Percentiles rank a stretch among this genome's conserved stretches.
Evolutionary conservation across 441 rosid genomes (phyloP).

Genomic region (Pelargonium australe): DNA sequence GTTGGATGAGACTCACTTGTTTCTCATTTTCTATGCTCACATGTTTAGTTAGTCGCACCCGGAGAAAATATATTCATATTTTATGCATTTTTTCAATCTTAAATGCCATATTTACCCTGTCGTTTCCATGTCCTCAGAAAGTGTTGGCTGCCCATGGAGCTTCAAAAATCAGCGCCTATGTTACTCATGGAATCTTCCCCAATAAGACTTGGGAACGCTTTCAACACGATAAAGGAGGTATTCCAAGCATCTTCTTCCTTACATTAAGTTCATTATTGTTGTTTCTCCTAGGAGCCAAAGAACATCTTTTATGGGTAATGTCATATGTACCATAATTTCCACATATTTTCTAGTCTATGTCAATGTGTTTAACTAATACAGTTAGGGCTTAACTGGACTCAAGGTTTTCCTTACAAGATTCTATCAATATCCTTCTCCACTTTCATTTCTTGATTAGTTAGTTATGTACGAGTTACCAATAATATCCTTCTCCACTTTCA

Average conservation of each 20-base stretch:
- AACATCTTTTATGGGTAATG: not conserved
- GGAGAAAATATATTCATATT: not conserved
- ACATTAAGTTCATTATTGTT: slow-evolving; percentile 2
- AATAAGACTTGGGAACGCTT: slow-evolving; percentile 88
- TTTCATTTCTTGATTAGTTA: too few species aligned
- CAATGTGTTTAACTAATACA: not conserved
- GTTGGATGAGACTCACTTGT: not conserved
- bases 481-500: too few species aligned
- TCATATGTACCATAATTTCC: not conserved
- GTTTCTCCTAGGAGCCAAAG: not conserved
- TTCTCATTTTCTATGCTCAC: not conserved
- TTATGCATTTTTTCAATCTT: not conserved
- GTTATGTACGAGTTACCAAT: too few species aligned
- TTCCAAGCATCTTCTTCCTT: slow-evolving; percentile 13
- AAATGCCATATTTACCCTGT: not conserved
- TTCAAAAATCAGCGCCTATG: slow-evolving; percentile 83
- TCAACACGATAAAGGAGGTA: slow-evolving; percentile 75
- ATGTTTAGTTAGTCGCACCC: not conserved
- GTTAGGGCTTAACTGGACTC: not conserved
- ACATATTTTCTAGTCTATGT: not conserved
- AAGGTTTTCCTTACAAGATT: not conserved
- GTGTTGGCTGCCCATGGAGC: slow-evolving; percentile 88
- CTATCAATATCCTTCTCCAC: not conserved
- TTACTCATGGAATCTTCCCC: slow-evolving; percentile 93
- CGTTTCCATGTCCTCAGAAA: slow-evolving; percentile 39